Evolutionary conservation across 805 yeast species (phyloP).

Genomic region (Wickerhamomyces canadensis): DNA sequence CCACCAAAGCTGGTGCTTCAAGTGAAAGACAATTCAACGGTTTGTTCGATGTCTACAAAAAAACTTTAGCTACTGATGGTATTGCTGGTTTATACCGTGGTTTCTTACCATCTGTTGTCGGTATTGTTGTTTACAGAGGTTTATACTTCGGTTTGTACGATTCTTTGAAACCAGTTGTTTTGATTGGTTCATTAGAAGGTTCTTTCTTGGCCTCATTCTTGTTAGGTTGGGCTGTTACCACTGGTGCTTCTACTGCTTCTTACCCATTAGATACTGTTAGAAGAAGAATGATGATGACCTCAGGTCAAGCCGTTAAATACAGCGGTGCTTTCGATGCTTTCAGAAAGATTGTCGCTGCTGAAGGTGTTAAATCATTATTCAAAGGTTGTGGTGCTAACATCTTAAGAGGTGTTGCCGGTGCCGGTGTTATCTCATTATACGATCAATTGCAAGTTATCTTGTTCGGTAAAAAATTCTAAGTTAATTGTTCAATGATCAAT

Average conservation of each 20-base stretch:
- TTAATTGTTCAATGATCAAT: conserved; percentile 15
- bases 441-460: conserved; percentile 93
- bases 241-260: conserved; percentile 98
- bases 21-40: conserved; percentile 96
- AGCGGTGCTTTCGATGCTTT: conserved; percentile 92
- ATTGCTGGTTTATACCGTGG: conserved; percentile 98
- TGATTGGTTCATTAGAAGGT: conserved; percentile 93
- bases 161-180: conserved; percentile 90
- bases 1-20: conserved; percentile 60
- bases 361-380: conserved; percentile 90
- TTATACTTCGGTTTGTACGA: conserved; percentile 97
- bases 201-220: conserved; percentile 92
- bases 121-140: conserved; percentile 99
- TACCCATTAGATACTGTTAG: conserved; percentile 99
- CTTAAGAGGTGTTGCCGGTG: conserved; percentile 99
- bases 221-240: conserved; percentile 97
- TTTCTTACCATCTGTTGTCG: conserved; percentile 96
- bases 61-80: conserved; percentile 95
- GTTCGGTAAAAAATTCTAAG: conserved; percentile 91
- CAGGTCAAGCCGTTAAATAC: conserved; percentile 97
- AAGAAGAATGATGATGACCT: conserved; percentile 99
- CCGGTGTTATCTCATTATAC: conserved; percentile 97
- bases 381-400: conserved; percentile 99
- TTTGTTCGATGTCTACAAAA: conserved; percentile 91
- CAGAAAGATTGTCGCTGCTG: conserved; percentile 89